Percentiles rank a stretch among this genome's conserved stretches.
Conservation (phyloP, 495 filamentous ascomycete genomes). For the Penicillium crystallinum region DNA sequence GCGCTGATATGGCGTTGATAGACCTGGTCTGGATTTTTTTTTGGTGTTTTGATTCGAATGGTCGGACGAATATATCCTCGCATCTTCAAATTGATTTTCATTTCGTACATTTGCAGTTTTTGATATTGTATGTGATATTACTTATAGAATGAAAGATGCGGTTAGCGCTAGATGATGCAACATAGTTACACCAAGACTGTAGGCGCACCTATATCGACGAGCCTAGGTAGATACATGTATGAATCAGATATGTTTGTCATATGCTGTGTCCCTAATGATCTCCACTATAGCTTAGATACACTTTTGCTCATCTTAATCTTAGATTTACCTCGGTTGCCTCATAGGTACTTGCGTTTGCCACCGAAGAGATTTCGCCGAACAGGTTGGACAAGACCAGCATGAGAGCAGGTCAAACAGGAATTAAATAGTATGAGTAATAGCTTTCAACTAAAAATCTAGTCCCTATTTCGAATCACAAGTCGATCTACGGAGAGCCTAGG, state of each 20-base stretch:
- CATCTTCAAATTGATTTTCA: neutral
- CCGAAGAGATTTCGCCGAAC: constrained; percentile 13
- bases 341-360: constrained; percentile 14
- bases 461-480: neutral
- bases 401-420: neutral
- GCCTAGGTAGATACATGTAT: too few species aligned
- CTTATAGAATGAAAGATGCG: too few species aligned
- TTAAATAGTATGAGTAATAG: neutral
- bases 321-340: constrained; percentile 6
- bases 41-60: neutral
- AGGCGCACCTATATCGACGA: too few species aligned
- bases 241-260: neutral
- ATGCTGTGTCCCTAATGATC: neutral
- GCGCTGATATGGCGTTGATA: constrained; percentile 9
- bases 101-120: too few species aligned
- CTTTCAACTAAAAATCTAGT: neutral
- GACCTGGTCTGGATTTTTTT: neutral
- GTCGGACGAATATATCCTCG: neutral
- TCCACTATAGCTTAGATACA: neutral
- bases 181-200: too few species aligned
- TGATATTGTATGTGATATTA: too few species aligned
- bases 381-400: neutral
- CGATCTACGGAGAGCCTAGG: neutral
- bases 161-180: too few species aligned
- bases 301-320: neutral